Conservation (phyloP, 495 filamentous ascomycete genomes). For the Penicillium paxilli region DNA sequence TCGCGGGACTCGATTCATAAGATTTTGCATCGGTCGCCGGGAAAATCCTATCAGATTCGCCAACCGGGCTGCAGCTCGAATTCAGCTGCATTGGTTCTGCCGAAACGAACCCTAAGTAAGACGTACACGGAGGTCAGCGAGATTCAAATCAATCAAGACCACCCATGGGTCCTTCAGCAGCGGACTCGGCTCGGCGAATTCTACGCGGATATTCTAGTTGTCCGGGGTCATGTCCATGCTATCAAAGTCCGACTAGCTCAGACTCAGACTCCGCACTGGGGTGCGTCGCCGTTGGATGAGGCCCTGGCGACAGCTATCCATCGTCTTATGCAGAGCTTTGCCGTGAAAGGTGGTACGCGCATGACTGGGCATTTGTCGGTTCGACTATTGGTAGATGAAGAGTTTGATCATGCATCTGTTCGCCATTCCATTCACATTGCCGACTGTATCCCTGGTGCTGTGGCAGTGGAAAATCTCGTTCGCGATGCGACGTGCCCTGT, state of each 20-base stretch:
- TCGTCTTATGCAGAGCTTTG: slow-evolving; percentile 59
- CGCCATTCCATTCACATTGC: slow-evolving; percentile 41
- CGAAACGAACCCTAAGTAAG: slow-evolving; percentile 49
- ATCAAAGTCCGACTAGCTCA: slow-evolving; percentile 60
- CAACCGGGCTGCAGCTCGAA: slow-evolving; percentile 52
- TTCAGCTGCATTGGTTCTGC: slow-evolving; percentile 53
- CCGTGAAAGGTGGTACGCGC: slow-evolving; percentile 39
- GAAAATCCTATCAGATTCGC: slow-evolving; percentile 62
- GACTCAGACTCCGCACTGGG: slow-evolving; percentile 45
- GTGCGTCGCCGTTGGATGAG: slow-evolving; percentile 51
- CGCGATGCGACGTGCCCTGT: slow-evolving; percentile 24
- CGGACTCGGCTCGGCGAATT: slow-evolving; percentile 64
- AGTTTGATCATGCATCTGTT: slow-evolving; percentile 36
- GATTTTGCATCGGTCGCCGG: slow-evolving; percentile 52
- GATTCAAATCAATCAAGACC: slow-evolving; percentile 54
- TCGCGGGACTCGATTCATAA: slow-evolving; percentile 55
- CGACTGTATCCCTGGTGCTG: slow-evolving; percentile 37
- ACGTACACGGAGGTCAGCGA: slow-evolving; percentile 55
- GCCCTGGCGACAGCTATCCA: slow-evolving; percentile 58
- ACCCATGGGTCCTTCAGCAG: slow-evolving; percentile 70
- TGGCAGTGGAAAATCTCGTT: slow-evolving; percentile 26
- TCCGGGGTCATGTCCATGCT: slow-evolving; percentile 57
- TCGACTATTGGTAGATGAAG: slow-evolving; percentile 61
- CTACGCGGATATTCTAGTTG: slow-evolving; percentile 66
- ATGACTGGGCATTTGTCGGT: slow-evolving; percentile 73